Conservation (phyloP, 2,329 filamentous ascomycete genomes). For the Acephala macrosclerotiorum region DNA sequence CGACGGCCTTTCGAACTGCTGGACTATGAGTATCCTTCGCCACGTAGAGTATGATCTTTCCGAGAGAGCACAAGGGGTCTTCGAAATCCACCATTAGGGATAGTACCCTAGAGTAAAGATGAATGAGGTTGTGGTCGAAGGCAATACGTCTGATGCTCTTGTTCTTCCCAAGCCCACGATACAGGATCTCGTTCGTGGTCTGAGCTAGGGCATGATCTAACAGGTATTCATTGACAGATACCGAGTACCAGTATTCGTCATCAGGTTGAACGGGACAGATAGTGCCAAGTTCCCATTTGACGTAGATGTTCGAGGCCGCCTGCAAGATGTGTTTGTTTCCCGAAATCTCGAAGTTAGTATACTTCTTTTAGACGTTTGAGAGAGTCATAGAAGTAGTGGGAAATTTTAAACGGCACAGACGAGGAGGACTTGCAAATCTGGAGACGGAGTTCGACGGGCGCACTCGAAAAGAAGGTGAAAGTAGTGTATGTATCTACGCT, state of each 20-base stretch:
- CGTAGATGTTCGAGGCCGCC: not conserved
- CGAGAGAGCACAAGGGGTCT: not conserved
- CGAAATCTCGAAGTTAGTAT: not conserved
- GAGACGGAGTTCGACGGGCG: no score
- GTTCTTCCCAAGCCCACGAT: not conserved
- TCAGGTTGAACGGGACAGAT: not conserved
- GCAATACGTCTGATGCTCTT: not conserved
- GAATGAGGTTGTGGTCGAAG: not conserved
- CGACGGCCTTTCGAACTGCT: not conserved
- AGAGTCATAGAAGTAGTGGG: no score
- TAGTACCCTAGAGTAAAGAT: no score
- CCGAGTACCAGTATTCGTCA: not conserved
- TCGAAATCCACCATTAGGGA: no score
- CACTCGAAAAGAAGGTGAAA: no score
- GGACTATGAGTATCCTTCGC: not conserved
- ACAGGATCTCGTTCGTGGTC: no score
- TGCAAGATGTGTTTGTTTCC: no score
- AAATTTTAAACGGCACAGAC: no score
- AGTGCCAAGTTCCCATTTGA: slow-evolving; percentile 2
- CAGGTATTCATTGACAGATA: not conserved
- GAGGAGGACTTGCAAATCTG: no score
- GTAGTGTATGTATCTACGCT: no score
- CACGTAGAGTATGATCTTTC: not conserved
- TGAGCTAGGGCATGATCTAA: no score
- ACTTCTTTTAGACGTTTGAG: not conserved